These are phyloP conservation scores for Streptanthus diversifolius DNA, from an alignment of 345 rosid genomes.

Conservation along the genomic window DNA sequence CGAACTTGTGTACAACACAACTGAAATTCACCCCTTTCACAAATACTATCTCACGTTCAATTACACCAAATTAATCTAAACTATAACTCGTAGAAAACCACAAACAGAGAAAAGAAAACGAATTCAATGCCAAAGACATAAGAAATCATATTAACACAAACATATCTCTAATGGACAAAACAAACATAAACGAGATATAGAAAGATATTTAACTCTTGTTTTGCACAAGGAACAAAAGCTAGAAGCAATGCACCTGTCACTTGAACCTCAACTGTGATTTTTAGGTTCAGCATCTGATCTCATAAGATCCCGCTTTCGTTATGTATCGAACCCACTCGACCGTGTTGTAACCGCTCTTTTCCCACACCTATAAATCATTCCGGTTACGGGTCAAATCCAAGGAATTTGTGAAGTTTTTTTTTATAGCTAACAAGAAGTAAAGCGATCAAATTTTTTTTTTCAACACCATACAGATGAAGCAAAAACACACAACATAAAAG, in stretches of 20 bases:
- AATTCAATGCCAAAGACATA: constrained; percentile 19
- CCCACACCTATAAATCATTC: constrained; percentile 76
- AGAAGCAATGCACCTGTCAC: constrained; percentile 16
- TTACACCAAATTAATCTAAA: constrained; percentile 21
- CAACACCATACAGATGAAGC: too few relatives aligned
- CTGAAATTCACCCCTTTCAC: too few relatives aligned
- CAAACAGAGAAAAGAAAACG: not conserved
- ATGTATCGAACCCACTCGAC: constrained; percentile 99
- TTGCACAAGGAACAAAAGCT: constrained; percentile 9
- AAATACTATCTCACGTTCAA: constrained; percentile 5
- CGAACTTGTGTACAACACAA: too few relatives aligned
- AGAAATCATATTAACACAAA: constrained; percentile 30
- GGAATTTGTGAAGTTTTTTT: not conserved
- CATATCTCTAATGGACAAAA: constrained; percentile 12
- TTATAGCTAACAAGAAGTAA: not conserved
- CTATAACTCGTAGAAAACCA: constrained; percentile 2
- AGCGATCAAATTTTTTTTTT: not conserved
- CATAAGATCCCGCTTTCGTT: constrained; percentile 95
- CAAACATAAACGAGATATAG: constrained; percentile 12
- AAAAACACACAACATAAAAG: not conserved
- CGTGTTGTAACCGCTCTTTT: constrained; percentile 97
- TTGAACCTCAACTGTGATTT: constrained; percentile 16
- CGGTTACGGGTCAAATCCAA: not conserved
- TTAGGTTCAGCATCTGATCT: constrained; percentile 73
- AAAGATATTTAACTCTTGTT: constrained; percentile 5